Conservation (phyloP, 1,284 basidiomycete species). For the Inonotus obliquus region DNA sequence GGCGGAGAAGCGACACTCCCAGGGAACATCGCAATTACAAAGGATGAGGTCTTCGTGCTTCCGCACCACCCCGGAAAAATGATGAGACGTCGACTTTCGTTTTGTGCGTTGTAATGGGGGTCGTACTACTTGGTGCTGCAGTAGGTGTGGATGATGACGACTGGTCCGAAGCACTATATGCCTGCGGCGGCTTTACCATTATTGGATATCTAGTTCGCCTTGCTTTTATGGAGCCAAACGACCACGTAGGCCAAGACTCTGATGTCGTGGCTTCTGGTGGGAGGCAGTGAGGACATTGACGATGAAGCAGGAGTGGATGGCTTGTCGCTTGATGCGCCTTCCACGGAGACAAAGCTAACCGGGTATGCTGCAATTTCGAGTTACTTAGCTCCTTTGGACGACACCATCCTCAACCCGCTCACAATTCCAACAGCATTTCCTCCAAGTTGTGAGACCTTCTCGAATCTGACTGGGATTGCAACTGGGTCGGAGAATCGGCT, state of each 20-base stretch:
- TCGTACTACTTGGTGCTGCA: slow-evolving; percentile 29
- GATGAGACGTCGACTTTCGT: slow-evolving; percentile 59
- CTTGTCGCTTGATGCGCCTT: slow-evolving; percentile 32
- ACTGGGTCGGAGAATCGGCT: slow-evolving; percentile 35
- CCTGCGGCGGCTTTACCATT: slow-evolving; percentile 31
- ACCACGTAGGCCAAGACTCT: slow-evolving; percentile 17
- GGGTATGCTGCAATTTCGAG: slow-evolving; percentile 43
- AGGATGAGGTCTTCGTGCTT: slow-evolving; percentile 34
- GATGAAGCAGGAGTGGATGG: slow-evolving; percentile 66
- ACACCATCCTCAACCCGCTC: slow-evolving; percentile 62
- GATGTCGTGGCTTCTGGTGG: slow-evolving; percentile 15
- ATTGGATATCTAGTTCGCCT: slow-evolving; percentile 28
- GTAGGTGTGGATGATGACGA: slow-evolving; percentile 29
- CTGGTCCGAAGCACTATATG: slow-evolving; percentile 30
- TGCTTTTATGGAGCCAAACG: slow-evolving; percentile 26
- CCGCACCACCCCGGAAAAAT: slow-evolving; percentile 55
- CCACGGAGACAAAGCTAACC: slow-evolving; percentile 80
- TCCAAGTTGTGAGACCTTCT: slow-evolving; percentile 64
- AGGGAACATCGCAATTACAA: slow-evolving; percentile 33
- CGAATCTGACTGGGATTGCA: slow-evolving; percentile 55
- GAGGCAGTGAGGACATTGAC: slow-evolving; percentile 54
- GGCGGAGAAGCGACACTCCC: slow-evolving; percentile 37
- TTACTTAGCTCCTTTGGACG: slow-evolving; percentile 11
- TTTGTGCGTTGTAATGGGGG: slow-evolving; percentile 24
- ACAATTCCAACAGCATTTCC: slow-evolving; percentile 62